Evolutionary conservation across 441 rosid genomes (phyloP).

Genomic region (Hura crepitans): DNA sequence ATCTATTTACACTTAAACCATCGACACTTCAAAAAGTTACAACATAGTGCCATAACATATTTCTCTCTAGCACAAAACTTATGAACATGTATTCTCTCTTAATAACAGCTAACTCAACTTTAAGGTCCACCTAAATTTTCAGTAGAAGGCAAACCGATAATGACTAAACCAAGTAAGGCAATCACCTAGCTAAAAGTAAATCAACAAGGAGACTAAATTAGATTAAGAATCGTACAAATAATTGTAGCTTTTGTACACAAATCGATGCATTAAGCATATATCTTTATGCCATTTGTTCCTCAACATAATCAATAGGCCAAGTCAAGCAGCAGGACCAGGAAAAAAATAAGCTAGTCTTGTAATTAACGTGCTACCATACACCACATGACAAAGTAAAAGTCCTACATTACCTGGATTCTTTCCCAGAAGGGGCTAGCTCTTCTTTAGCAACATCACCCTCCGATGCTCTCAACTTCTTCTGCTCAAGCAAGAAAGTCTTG

Average conservation of each 20-base stretch:
- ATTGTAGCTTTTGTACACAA: neutral
- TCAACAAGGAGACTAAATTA: neutral
- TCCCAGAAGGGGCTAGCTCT: constrained; percentile 25
- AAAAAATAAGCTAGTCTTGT: neutral
- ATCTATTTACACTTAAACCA: neutral
- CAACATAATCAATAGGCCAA: neutral
- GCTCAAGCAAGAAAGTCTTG: constrained; percentile 70
- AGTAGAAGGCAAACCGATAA: neutral
- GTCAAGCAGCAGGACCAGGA: neutral
- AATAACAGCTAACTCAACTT: neutral
- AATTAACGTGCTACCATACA: neutral
- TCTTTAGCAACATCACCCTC: constrained; percentile 32
- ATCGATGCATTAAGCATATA: neutral
- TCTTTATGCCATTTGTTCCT: neutral
- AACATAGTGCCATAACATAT: neutral
- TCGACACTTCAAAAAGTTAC: neutral
- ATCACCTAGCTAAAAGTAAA: neutral
- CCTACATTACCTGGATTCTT: constrained; percentile 19
- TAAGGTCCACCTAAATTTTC: neutral
- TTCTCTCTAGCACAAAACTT: neutral
- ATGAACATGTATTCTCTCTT: neutral
- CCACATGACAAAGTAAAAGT: neutral
- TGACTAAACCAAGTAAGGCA: neutral
- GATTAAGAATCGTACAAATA: neutral
- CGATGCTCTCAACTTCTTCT: constrained; percentile 44